Evolutionary conservation across 2,329 filamentous ascomycete species (phyloP), one percentile per base, ranked within the genome.

Genomic region (Paecilomyces niveus): DNA sequence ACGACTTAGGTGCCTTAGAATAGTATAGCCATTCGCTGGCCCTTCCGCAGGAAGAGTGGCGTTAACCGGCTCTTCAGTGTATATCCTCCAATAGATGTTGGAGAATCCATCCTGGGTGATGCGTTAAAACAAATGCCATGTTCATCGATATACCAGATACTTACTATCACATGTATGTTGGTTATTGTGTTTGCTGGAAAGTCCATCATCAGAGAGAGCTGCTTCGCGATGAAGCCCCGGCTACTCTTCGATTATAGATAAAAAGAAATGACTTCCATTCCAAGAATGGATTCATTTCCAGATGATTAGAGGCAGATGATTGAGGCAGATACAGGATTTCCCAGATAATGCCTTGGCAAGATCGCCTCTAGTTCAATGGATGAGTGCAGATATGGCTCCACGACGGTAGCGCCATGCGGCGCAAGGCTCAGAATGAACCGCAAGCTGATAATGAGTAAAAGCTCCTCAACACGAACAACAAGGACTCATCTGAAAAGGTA

Each of bases 71-170:
- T 74, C 73, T 60, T 75, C 73, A 22, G 71, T 74, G 62, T 75
- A 76, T 58, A 75, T 71, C 63, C 73, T 74, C 74, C 75, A 77
- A 57, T 76, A 71, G 26, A 77, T 72, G 39, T 67, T 72, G 61
- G 73, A 74, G 65, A 76, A 76, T 33, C 73, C 74, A 68, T 76
- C 74, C 75, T 77, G 53, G 15, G 49, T 29, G n/a, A 10, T 31
- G 39, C 10, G 57, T 73, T 65, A 73, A 67, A 60, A 35, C 9
- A 26, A n/a, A 53, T 57, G 26, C 24, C 21, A 32, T 24, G 18
- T 32, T 49, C 22, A 54, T 53, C n/a, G 26, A 26, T 35, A 53
- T 21, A 6, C 24, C 32, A 55, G n/a, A 58, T 51, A 70, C 75
- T 64, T 70, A 77, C 75, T 67, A 76, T 72, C 57, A 71, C 66